These are phyloP conservation scores for Pichia cephalocereana DNA, from an alignment of 805 yeast species.

Conservation along the genomic window DNA sequence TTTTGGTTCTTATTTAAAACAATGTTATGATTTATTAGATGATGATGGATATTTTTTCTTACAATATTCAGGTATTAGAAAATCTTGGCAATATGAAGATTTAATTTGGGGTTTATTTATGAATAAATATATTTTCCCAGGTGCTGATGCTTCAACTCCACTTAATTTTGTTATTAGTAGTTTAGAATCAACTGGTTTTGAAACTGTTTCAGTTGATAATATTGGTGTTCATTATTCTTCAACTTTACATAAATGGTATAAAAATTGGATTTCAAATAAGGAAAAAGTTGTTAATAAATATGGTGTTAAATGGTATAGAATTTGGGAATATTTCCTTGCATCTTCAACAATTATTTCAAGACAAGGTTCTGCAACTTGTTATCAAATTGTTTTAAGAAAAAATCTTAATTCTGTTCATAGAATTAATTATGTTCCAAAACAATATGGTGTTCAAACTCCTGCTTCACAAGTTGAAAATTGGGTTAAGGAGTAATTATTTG, in stretches of 20 bases:
- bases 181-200: slow-evolving; percentile 80
- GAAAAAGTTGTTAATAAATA: slow-evolving; percentile 69
- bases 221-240: slow-evolving; percentile 91
- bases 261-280: slow-evolving; percentile 84
- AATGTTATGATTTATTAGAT: slow-evolving; percentile 79
- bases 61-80: slow-evolving; percentile 87
- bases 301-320: slow-evolving; percentile 84
- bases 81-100: slow-evolving; percentile 92
- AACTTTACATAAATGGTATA: slow-evolving; percentile 89
- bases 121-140: slow-evolving; percentile 96
- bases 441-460: slow-evolving; percentile 62
- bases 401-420: slow-evolving; percentile 79
- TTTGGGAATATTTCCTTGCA: slow-evolving; percentile 88
- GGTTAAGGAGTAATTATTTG: slow-evolving; percentile 32
- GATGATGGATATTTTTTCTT: slow-evolving; percentile 84
- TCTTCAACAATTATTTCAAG: slow-evolving; percentile 76
- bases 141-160: slow-evolving; percentile 95
- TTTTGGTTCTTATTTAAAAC: slow-evolving; percentile 63
- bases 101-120: slow-evolving; percentile 89
- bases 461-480: slow-evolving; percentile 46
- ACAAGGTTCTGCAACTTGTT: slow-evolving; percentile 90
- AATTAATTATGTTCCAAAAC: slow-evolving; percentile 68
- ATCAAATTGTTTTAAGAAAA: slow-evolving; percentile 85
- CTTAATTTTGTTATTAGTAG: slow-evolving; percentile 69
- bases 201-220: slow-evolving; percentile 73